These are phyloP conservation scores for Starmera stellimalicola DNA, from an alignment of 1,139 yeast genomes.

Conservation along the genomic window DNA sequence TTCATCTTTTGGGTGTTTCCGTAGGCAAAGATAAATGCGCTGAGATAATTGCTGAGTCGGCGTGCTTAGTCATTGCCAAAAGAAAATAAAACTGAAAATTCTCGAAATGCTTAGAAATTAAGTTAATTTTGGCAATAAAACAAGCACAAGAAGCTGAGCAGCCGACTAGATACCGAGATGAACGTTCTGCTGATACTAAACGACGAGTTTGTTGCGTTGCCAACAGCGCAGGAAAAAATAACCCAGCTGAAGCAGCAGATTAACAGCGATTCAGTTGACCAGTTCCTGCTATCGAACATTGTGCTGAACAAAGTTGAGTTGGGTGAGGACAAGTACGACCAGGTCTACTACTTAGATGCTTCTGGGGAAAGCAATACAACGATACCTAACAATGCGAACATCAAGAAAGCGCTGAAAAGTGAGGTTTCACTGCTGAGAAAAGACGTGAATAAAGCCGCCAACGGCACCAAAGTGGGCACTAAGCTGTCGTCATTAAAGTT, in stretches of 20 bases:
- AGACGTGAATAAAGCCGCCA: not conserved
- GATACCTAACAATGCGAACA: constrained; percentile 16
- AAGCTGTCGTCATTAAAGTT: constrained; percentile 18
- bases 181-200: constrained; percentile 17
- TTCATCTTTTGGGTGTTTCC: too few relatives aligned
- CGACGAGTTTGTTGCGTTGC: constrained; percentile 15
- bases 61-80: too few relatives aligned
- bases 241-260: constrained; percentile 11
- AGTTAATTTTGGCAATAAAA: too few relatives aligned
- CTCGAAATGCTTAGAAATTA: too few relatives aligned
- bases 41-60: too few relatives aligned
- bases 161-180: constrained; percentile 9
- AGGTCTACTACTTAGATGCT: constrained; percentile 15
- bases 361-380: constrained; percentile 11
- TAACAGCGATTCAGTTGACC: constrained; percentile 12
- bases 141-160: too few relatives aligned
- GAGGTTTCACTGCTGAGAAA: constrained; percentile 1
- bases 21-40: too few relatives aligned
- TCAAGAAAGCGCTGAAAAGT: constrained; percentile 10
- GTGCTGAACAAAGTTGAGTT: constrained; percentile 14
- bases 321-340: constrained; percentile 13
- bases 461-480: constrained; percentile 11
- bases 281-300: constrained; percentile 17
- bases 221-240: constrained; percentile 15
- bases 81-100: too few relatives aligned